phyloP scores from a whole-genome alignment of 768 basidiomycete species.

The Suillus fuscotomentosus region DNA sequence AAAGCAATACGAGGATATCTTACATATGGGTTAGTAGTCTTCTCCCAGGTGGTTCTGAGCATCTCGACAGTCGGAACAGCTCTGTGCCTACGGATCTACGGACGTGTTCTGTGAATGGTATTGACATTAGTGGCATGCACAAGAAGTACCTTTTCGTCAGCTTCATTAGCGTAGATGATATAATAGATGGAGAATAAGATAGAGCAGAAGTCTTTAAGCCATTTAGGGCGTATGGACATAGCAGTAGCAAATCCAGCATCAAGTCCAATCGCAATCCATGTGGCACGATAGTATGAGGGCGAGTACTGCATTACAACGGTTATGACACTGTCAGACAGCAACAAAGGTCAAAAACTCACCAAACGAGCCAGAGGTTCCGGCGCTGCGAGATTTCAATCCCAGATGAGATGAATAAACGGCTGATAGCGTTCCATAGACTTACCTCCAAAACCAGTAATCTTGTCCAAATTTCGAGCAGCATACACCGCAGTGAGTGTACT shows the following conservation, averaged over 20 bases:
- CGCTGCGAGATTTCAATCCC: constrained; percentile 43
- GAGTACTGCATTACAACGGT: constrained; percentile 61
- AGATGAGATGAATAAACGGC: not conserved
- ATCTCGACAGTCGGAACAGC: constrained; percentile 96
- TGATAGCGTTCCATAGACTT: constrained; percentile 5
- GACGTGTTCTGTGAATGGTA: constrained; percentile 1
- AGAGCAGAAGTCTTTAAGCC: constrained; percentile 86
- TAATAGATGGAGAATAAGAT: constrained; percentile 89
- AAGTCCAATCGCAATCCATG: constrained; percentile 92
- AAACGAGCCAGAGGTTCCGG: constrained; percentile 91
- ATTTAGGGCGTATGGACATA: constrained; percentile 88
- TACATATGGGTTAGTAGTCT: constrained; percentile 91
- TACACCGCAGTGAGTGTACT: constrained; percentile 85
- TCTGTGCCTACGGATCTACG: constrained; percentile 84
- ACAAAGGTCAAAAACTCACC: constrained; percentile 42
- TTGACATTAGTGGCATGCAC: constrained; percentile 3
- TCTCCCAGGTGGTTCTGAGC: constrained; percentile 96
- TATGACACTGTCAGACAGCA: constrained; percentile 6
- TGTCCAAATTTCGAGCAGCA: constrained; percentile 80
- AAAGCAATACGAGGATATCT: constrained; percentile 22
- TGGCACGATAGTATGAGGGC: constrained; percentile 91
- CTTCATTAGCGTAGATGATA: constrained; percentile 83
- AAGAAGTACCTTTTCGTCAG: constrained; percentile 86
- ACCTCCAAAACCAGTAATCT: constrained; percentile 82
- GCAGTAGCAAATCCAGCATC: constrained; percentile 98